A percentile compares a stretch with the other conserved stretches of the same genome.
Evolutionary conservation across 192 early-diverging fungal species (phyloP).

Genomic region (Helicostylum pulchrum): DNA sequence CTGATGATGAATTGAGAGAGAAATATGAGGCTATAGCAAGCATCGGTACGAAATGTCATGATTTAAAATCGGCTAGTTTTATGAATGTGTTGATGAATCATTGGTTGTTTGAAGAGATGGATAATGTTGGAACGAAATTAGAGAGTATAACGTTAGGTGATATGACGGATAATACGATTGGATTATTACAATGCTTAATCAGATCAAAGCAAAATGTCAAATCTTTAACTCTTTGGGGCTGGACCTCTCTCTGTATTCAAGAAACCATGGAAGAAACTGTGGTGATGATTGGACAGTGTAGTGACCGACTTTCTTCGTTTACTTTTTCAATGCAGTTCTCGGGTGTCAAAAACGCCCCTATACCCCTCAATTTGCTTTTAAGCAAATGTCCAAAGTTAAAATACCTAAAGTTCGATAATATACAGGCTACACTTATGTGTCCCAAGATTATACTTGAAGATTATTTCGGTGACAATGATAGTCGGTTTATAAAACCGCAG

Average conservation of each 20-base stretch:
- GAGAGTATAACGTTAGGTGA: background rate
- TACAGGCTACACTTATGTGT: background rate
- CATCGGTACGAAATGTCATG: background rate
- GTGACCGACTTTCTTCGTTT: background rate
- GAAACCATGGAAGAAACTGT: constrained; percentile 8
- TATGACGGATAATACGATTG: constrained; percentile 12
- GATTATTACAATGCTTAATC: background rate
- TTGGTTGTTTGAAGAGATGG: background rate
- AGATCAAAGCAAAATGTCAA: constrained; percentile 8
- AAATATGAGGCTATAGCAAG: background rate
- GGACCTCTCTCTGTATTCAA: constrained; percentile 9
- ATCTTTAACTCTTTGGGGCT: constrained; percentile 13
- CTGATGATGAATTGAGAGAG: constrained; percentile 1
- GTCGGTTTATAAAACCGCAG: background rate
- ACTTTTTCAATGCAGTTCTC: constrained; percentile 14
- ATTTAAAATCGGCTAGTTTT: constrained; percentile 4
- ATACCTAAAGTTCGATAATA: constrained; percentile 1
- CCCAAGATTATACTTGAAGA: background rate
- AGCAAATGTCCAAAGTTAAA: background rate
- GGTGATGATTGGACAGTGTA: background rate
- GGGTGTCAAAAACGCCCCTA: constrained; percentile 1
- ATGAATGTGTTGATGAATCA: constrained; percentile 5
- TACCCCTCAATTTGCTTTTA: background rate
- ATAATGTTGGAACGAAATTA: background rate
- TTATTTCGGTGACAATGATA: background rate